Evolutionary conservation across 306 rosid genomes (phyloP).

Genomic region (Pyrus communis): DNA sequence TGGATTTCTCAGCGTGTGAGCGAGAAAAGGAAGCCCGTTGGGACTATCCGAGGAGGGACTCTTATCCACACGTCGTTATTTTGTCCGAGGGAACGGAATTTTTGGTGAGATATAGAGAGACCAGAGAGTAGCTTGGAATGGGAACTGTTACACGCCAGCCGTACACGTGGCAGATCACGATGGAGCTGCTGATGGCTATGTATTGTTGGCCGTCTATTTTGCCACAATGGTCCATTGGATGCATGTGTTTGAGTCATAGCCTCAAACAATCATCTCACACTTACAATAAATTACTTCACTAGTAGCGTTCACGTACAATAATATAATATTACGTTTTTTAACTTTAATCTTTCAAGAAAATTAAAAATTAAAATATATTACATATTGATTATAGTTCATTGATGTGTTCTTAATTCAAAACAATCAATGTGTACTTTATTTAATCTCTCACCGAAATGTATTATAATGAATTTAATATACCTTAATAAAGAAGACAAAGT

Average conservation of each 20-base stretch:
- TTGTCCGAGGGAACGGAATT: background rate
- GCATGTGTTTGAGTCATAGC: background rate
- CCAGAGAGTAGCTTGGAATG: no score
- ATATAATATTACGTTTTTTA: no score
- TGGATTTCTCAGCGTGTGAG: background rate
- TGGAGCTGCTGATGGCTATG: background rate
- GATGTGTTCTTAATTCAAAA: no score
- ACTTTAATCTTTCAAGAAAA: no score
- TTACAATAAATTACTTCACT: no score
- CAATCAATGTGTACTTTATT: no score
- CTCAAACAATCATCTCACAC: no score
- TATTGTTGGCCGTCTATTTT: background rate
- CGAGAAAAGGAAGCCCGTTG: background rate
- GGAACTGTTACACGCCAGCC: background rate
- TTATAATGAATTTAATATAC: no score
- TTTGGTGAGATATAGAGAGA: background rate
- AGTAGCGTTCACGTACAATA: accelerated
- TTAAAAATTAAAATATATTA: no score
- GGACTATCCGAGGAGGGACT: background rate
- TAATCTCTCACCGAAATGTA: no score
- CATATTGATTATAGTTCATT: no score
- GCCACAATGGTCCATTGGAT: background rate
- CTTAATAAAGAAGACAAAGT: no score
- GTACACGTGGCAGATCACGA: background rate
- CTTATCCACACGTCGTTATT: background rate